Evolutionary conservation across 352 stramenopile genomes (phyloP).

Genomic region (Pythium insidiosum): DNA sequence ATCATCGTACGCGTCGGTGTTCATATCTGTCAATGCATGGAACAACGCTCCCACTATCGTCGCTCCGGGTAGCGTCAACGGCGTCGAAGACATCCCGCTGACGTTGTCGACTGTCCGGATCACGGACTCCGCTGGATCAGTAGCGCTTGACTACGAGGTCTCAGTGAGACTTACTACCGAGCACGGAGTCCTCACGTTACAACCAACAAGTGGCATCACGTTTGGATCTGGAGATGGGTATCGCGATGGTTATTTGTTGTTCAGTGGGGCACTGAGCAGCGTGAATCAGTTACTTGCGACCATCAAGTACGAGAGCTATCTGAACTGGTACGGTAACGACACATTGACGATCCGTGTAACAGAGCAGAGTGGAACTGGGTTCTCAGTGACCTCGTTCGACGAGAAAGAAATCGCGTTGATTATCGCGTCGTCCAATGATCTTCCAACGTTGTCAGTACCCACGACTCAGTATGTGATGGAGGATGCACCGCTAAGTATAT

Average conservation of each 20-base stretch:
- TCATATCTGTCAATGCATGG: conserved; percentile 56
- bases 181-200: conserved; percentile 42
- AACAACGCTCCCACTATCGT: conserved; percentile 60
- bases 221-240: conserved; percentile 40
- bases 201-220: conserved; percentile 50
- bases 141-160: conserved; percentile 54
- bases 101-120: conserved; percentile 34
- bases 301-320: conserved; percentile 44
- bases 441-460: conserved; percentile 40
- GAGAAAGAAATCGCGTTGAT: conserved; percentile 24
- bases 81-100: conserved; percentile 39
- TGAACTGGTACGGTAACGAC: conserved; percentile 75
- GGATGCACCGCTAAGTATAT: conserved; percentile 54
- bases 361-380: conserved; percentile 61
- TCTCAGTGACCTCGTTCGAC: conserved; percentile 24
- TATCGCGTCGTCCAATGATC: conserved; percentile 57
- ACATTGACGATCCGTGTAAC: conserved; percentile 39
- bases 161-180: conserved; percentile 45
- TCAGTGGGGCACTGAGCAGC: conserved; percentile 48
- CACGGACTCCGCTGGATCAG: conserved; percentile 32
- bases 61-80: conserved; percentile 22
- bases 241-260: conserved; percentile 47
- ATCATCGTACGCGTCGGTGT: conserved; percentile 61
- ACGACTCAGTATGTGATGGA: conserved; percentile 39
- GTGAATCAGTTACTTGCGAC: conserved; percentile 44